Evolutionary conservation across 768 basidiomycete genomes (phyloP).

Genomic region (Podaxis rugospora): DNA sequence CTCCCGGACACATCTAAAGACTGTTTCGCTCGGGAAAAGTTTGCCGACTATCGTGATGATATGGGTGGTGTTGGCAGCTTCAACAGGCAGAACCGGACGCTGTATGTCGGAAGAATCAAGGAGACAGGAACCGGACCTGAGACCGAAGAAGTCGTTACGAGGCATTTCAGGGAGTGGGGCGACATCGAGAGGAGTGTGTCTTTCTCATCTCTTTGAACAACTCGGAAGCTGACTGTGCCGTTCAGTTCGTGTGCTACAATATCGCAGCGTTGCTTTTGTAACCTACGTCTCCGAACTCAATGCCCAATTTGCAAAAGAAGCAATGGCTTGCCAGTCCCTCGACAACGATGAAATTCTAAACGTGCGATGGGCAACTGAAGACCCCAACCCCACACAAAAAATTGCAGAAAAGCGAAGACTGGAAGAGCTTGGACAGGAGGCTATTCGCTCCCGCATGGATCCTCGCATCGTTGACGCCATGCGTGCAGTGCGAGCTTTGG

Average conservation of each 20-base stretch:
- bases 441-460: slow-evolving; percentile 82
- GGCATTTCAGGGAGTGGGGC: slow-evolving; percentile 97
- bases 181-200: slow-evolving; percentile 84
- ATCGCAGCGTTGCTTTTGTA: slow-evolving; percentile 95
- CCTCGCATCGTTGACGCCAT: slow-evolving; percentile 87
- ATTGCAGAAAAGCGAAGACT: slow-evolving; percentile 80
- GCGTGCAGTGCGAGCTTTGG: slow-evolving; percentile 79
- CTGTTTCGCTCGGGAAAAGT: slow-evolving; percentile 96
- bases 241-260: slow-evolving; percentile 84
- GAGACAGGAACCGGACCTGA: slow-evolving; percentile 86
- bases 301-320: slow-evolving; percentile 96
- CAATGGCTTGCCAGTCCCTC: slow-evolving; percentile 97
- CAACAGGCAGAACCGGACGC: slow-evolving; percentile 86
- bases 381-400: slow-evolving; percentile 92
- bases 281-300: slow-evolving; percentile 84
- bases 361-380: slow-evolving; percentile 98
- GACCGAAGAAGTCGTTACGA: slow-evolving; percentile 84
- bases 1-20: slow-evolving; percentile 92
- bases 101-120: slow-evolving; percentile 93
- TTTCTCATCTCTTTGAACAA: not conserved
- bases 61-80: slow-evolving; percentile 99
- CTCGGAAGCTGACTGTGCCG: slow-evolving; percentile 5
- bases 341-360: slow-evolving; percentile 98
- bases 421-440: slow-evolving; percentile 81
- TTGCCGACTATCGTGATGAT: slow-evolving; percentile 95